Conservation (phyloP, 129 eudicot species). For the Chrysanthemum lavandulifolium region DNA sequence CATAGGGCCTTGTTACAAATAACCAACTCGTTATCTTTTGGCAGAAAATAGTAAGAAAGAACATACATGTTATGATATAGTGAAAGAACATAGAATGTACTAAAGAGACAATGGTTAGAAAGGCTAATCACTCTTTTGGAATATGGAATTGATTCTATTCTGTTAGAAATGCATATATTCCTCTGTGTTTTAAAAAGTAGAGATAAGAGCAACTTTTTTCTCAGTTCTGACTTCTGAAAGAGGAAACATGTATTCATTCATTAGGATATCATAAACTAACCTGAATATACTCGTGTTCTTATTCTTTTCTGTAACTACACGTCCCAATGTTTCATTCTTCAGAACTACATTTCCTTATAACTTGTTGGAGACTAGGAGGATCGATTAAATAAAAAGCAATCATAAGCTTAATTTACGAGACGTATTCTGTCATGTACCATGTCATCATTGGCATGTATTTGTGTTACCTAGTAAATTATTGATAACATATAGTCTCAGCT, state of each 20-base stretch:
- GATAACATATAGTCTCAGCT: neutral
- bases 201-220: constrained; percentile 3
- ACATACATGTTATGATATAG: too few species aligned
- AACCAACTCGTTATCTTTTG: neutral
- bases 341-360: neutral
- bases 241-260: constrained; percentile 1
- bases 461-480: too few species aligned
- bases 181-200: constrained; percentile 10
- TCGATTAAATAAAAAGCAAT: neutral
- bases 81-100: neutral
- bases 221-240: constrained; percentile 11
- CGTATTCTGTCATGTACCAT: too few species aligned
- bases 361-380: neutral
- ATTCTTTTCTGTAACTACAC: neutral
- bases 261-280: constrained; percentile 14
- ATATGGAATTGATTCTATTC: neutral
- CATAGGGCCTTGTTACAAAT: neutral
- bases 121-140: constrained; percentile 15
- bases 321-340: neutral
- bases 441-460: too few species aligned
- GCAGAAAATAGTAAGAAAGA: too few species aligned
- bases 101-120: neutral
- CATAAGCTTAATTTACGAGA: too few species aligned
- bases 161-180: constrained; percentile 17
- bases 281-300: neutral